Evolutionary conservation across 2,329 filamentous ascomycete species (phyloP).

Genomic region (Sporothrix sp.): DNA sequence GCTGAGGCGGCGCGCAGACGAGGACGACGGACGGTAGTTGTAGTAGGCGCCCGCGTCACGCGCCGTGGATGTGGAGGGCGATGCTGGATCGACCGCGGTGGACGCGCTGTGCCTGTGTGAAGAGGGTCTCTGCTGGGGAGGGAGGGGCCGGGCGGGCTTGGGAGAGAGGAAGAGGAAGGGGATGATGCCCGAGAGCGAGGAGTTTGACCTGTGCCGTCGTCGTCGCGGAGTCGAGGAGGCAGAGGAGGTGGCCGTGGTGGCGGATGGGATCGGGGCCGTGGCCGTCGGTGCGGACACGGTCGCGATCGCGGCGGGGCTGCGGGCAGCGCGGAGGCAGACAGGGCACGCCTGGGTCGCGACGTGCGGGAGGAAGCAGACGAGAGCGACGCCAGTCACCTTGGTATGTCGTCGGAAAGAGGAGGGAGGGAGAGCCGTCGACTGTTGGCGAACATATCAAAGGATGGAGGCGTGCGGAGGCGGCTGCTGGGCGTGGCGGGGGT

Average conservation of each 20-base stretch:
- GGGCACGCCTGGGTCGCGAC: conserved; percentile 38
- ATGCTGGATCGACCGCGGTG: conserved; percentile 1
- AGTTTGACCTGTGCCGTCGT: conserved; percentile 17
- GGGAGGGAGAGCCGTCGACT: conserved; percentile 43
- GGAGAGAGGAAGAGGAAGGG: conserved; percentile 17
- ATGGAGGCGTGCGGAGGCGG: not conserved
- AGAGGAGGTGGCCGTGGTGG: conserved; percentile 15
- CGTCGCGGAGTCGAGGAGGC: conserved; percentile 15
- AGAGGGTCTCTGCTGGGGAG: conserved; percentile 9
- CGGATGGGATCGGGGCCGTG: conserved; percentile 18
- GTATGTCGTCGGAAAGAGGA: conserved; percentile 51
- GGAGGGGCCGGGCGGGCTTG: conserved; percentile 12
- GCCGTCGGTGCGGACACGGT: conserved; percentile 19
- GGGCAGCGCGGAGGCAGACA: not conserved
- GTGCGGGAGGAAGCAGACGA: conserved; percentile 33
- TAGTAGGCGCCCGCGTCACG: not conserved
- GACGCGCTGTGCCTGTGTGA: conserved; percentile 10
- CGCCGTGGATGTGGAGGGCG: not conserved
- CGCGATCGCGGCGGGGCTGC: conserved; percentile 11
- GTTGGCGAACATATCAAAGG: conserved; percentile 46
- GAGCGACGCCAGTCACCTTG: conserved; percentile 48
- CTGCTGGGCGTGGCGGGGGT: not conserved
- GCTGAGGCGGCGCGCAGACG: conserved; percentile 10
- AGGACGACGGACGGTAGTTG: not conserved
- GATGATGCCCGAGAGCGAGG: conserved; percentile 16